Conservation (phyloP, 2,329 filamentous ascomycete species). For the Myriosclerotinia scirpicola region DNA sequence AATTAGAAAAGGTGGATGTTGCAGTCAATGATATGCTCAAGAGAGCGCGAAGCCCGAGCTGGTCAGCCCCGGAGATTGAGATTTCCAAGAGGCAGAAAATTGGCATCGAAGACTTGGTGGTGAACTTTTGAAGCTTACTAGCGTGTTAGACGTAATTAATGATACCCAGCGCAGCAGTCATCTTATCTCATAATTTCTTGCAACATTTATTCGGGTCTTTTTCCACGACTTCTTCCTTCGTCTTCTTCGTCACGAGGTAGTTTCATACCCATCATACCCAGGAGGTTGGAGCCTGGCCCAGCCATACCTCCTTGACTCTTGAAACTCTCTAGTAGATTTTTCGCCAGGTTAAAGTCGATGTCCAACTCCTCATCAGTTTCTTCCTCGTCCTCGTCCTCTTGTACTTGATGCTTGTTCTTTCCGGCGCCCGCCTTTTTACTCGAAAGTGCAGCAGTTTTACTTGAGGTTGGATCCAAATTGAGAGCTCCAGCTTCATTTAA, state of each 20-base stretch:
- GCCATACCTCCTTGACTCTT: constrained; percentile 84
- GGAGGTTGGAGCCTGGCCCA: constrained; percentile 83
- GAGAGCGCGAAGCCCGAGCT: constrained; percentile 30
- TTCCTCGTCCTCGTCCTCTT: constrained; percentile 54
- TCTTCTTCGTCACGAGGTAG: constrained; percentile 77
- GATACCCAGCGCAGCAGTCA: constrained; percentile 23
- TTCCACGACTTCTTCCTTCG: constrained; percentile 13
- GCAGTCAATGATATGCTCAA: constrained; percentile 30
- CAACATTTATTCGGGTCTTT: constrained; percentile 11
- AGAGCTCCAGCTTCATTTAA: constrained; percentile 68
- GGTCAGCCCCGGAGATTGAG: constrained; percentile 23
- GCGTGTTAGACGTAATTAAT: constrained; percentile 22
- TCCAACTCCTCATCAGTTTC: constrained; percentile 64
- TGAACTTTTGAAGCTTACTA: constrained; percentile 19
- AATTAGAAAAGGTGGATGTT: constrained; percentile 45
- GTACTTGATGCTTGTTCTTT: constrained; percentile 31
- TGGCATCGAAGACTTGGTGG: constrained; percentile 22
- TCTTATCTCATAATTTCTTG: constrained; percentile 17
- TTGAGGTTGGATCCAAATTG: constrained; percentile 48
- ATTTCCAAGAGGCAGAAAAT: constrained; percentile 33
- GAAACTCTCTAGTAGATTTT: constrained; percentile 89
- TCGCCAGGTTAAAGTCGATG: constrained; percentile 83
- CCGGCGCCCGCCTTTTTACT: constrained; percentile 18
- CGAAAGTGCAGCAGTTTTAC: constrained; percentile 40
- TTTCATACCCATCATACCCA: constrained; percentile 80